Base-by-base conservation (phyloP, 2,329 filamentous ascomycete species). In the Aureobasidium pullulans region DNA sequence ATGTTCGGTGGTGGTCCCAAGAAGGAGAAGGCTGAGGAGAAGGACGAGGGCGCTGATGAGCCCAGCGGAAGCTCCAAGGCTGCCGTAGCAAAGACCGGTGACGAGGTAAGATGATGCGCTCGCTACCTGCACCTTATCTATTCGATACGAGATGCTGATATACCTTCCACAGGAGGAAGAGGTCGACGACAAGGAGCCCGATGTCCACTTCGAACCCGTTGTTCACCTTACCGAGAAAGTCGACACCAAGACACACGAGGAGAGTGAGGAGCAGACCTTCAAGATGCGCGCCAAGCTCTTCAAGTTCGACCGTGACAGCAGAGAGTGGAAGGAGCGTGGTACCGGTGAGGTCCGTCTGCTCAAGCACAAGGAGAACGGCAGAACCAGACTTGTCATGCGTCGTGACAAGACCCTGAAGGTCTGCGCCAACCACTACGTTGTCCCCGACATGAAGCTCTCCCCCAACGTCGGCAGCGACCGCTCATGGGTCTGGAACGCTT, bases 281-380 rank as follows among this genome's bases (percentile, higher is more conserved):
- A 97, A 97, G 87, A 96, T 97, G 93, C 90, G 94, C 70, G 94
- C 94, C 72, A 99, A 99, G 85, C 88, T 99, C 66, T 99, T 99
- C 87, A 93, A 92, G 80, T 99, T 97, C 75, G 87, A 96, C 77
- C 85, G 89, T 68, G 90, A 96, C 57, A 84, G 83, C 68, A 87
- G 87, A 75, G 94, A 97, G 81, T 99, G 94, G 94, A 99, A 97
- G 84, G 94, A 99, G 85, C 88, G 94, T 73, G 94, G 94, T 66
- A 97, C 94, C 65, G 94, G 94, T 69, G 93, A 97, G 70, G 92
- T 97, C 65, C 86, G 93, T 72, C 83, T 99, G 76, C 82, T 99
- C 73, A 97, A 96, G 86, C 94, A 99, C 83, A 94, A 91, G 84
- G 92, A 96, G 81, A 96, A 96, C 76, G 86, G 88, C 78, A 97